Conservation (phyloP, 2,329 filamentous ascomycete species). For the Fusarium multiceps region DNA sequence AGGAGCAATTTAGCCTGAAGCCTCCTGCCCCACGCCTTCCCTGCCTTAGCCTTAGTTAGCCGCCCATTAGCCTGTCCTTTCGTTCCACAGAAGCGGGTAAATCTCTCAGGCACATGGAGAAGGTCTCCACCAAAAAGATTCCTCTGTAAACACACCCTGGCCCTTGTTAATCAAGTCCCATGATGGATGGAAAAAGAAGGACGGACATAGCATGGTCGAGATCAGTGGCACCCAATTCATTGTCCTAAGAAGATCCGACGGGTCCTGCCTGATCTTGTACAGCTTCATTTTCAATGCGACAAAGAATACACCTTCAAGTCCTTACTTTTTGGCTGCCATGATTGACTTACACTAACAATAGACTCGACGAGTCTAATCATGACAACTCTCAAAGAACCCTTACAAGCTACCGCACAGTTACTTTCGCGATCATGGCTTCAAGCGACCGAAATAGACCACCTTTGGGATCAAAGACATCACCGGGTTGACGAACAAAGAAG, state of each 20-base stretch:
- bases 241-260: not conserved
- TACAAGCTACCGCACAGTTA: constrained; percentile 5
- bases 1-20: constrained; percentile 43
- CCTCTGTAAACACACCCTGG: constrained; percentile 18
- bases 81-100: constrained; percentile 43
- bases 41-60: not conserved
- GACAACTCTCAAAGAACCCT: constrained; percentile 30
- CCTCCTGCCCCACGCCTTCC: constrained; percentile 17
- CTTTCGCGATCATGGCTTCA: not conserved
- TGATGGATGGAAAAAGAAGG: constrained; percentile 21
- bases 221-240: constrained; percentile 21
- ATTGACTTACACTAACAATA: constrained; percentile 35
- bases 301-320: constrained; percentile 19
- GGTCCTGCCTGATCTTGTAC: not conserved
- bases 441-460: constrained; percentile 22
- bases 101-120: constrained; percentile 31
- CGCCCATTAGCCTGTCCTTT: constrained; percentile 29
- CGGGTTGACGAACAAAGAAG: constrained; percentile 37
- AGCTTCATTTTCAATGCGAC: constrained; percentile 10
- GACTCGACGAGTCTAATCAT: constrained; percentile 10
- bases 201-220: constrained; percentile 21
- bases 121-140: constrained; percentile 16
- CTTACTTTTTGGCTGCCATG: constrained; percentile 7
- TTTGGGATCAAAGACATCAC: not conserved
- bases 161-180: constrained; percentile 22